Percentiles rank a stretch among this genome's conserved stretches.
These are phyloP conservation scores for Lasiodiplodia sp. DNA, from an alignment of 2,329 filamentous ascomycete species.

Conservation along the genomic window DNA sequence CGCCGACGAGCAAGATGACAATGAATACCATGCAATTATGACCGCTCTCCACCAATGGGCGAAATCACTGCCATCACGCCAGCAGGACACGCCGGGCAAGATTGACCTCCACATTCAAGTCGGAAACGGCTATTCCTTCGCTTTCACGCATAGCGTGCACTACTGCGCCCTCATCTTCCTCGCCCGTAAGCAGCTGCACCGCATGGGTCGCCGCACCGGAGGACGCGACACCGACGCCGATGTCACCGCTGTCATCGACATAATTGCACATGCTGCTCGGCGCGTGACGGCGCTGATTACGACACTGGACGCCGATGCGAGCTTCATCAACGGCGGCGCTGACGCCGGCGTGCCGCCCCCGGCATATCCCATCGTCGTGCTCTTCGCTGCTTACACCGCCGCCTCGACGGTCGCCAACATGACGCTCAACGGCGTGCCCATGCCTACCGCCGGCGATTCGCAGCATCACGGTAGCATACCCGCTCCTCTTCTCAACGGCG, in stretches of 20 bases:
- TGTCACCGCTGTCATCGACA: neutral
- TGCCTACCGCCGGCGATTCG: neutral
- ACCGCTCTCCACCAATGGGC: neutral
- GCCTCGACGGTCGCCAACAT: constrained; percentile 21
- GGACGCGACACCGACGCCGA: constrained; percentile 16
- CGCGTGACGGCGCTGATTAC: constrained; percentile 22
- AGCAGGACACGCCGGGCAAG: constrained; percentile 25
- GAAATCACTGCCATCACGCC: constrained; percentile 13
- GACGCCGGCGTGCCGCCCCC: neutral
- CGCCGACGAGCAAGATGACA: constrained; percentile 21
- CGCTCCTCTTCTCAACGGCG: neutral
- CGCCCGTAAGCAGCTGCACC: constrained; percentile 15
- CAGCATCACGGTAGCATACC: too few species aligned
- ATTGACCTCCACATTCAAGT: constrained; percentile 26
- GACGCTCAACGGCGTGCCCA: constrained; percentile 1
- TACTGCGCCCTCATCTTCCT: constrained; percentile 26
- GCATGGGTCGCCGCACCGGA: constrained; percentile 14
- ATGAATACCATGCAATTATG: constrained; percentile 4
- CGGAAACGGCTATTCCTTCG: constrained; percentile 25
- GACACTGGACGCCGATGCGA: constrained; percentile 11
- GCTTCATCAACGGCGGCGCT: neutral
- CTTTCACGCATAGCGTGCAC: constrained; percentile 21
- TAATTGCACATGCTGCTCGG: constrained; percentile 3
- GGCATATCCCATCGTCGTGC: constrained; percentile 11
- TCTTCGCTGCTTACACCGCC: constrained; percentile 25